phyloP scores from a whole-genome alignment of 2,329 filamentous ascomycete species.

The Sclerotinia sclerotiorum region DNA sequence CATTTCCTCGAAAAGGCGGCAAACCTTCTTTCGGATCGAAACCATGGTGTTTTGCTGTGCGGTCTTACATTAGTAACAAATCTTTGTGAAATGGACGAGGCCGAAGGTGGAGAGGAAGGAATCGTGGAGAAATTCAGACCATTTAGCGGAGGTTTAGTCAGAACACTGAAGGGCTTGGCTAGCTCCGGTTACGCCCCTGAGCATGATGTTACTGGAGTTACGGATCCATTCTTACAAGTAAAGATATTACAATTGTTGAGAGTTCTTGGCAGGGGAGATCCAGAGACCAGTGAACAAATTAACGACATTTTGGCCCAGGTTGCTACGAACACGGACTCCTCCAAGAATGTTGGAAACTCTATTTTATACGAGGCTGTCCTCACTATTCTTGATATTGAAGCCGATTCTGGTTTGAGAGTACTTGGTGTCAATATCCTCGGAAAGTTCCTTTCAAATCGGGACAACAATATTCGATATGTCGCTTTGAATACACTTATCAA shows the following conservation, averaged over 20 bases:
- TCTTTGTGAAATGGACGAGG: constrained; percentile 92
- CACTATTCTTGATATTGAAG: constrained; percentile 97
- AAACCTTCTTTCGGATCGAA: constrained; percentile 82
- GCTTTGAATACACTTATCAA: constrained; percentile 97
- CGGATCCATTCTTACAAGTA: constrained; percentile 95
- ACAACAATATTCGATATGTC: constrained; percentile 99
- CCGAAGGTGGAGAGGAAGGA: constrained; percentile 84
- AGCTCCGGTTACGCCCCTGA: constrained; percentile 96
- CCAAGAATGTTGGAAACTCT: constrained; percentile 97
- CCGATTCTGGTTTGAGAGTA: constrained; percentile 89
- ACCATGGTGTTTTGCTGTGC: constrained; percentile 92
- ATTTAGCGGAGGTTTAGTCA: constrained; percentile 80
- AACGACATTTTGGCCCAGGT: constrained; percentile 98
- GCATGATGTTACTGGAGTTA: constrained; percentile 97
- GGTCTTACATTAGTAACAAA: constrained; percentile 88
- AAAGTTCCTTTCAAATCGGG: constrained; percentile 96
- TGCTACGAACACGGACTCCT: constrained; percentile 95
- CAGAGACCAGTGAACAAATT: constrained; percentile 89
- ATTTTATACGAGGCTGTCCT: constrained; percentile 97
- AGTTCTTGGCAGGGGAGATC: constrained; percentile 82
- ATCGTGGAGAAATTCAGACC: constrained; percentile 89
- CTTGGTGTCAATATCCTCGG: constrained; percentile 97
- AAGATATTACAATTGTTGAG: constrained; percentile 87
- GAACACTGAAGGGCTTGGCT: constrained; percentile 86
- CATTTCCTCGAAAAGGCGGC: constrained; percentile 96